A percentile compares a stretch with the other conserved stretches of the same genome.
These are phyloP conservation scores for Cytospora schulzeri DNA, from an alignment of 2,329 filamentous ascomycete species.

Conservation along the genomic window DNA sequence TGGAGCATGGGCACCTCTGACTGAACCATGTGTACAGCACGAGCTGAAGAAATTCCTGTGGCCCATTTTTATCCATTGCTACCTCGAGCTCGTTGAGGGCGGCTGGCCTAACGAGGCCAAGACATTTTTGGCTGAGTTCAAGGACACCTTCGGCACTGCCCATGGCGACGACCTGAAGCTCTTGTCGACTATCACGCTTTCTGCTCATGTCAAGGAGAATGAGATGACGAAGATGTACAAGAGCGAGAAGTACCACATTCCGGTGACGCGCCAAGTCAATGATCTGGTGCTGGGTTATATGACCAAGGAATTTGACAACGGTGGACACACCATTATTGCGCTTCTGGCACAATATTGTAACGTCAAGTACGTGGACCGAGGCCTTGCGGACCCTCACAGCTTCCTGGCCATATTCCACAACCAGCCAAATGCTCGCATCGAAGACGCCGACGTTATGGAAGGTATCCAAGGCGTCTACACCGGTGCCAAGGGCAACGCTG, in stretches of 20 bases:
- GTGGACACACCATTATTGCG: conserved; percentile 75
- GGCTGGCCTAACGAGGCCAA: conserved; percentile 73
- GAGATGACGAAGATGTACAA: conserved; percentile 78
- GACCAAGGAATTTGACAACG: conserved; percentile 76
- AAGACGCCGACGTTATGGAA: conserved; percentile 64
- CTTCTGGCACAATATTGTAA: conserved; percentile 67
- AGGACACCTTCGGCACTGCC: conserved; percentile 69
- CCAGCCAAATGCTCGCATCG: conserved; percentile 62
- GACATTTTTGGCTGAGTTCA: conserved; percentile 70
- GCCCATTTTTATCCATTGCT: conserved; percentile 94
- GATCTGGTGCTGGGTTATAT: conserved; percentile 54
- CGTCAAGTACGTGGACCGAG: conserved; percentile 59
- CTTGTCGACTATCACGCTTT: conserved; percentile 73
- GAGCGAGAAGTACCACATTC: conserved; percentile 85
- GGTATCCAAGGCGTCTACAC: conserved; percentile 66
- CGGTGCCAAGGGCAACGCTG: conserved; percentile 62
- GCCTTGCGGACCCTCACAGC: conserved; percentile 65
- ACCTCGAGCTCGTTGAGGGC: conserved; percentile 74
- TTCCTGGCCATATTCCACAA: conserved; percentile 62
- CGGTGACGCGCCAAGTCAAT: conserved; percentile 65
- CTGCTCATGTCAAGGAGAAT: conserved; percentile 78
- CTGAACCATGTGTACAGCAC: conserved; percentile 56
- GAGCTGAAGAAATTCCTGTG: conserved; percentile 87
- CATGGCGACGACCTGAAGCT: conserved; percentile 79
- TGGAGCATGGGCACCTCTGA: not conserved